Evolutionary conservation across 768 basidiomycete species (phyloP).

Genomic region (Russula brevipes): DNA sequence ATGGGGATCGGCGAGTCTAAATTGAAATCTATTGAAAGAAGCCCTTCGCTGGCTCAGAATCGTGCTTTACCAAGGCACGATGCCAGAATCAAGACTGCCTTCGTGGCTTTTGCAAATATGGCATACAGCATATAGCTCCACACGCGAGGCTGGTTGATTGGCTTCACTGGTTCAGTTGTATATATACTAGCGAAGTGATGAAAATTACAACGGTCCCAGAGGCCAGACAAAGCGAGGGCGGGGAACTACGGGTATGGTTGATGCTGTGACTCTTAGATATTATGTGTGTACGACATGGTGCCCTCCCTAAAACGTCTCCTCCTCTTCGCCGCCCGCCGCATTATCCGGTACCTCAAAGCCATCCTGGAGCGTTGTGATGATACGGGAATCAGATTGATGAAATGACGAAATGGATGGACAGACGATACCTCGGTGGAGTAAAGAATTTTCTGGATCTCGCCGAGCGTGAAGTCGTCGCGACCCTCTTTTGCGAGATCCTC

Average conservation of each 20-base stretch:
- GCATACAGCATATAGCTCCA: not conserved
- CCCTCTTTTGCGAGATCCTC: slow-evolving; percentile 56
- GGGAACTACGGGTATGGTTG: slow-evolving; percentile 19
- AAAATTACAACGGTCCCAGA: slow-evolving; percentile 16
- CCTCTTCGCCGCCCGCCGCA: slow-evolving; percentile 56
- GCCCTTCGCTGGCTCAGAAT: no score
- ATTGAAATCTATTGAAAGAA: no score
- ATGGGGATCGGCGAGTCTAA: no score
- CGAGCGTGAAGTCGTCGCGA: slow-evolving; percentile 56
- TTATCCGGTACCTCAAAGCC: slow-evolving; percentile 88
- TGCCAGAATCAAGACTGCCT: no score
- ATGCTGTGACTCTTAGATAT: slow-evolving; percentile 16
- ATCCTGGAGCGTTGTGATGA: slow-evolving; percentile 47
- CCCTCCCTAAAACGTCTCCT: slow-evolving; percentile 61
- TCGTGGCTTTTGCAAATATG: no score
- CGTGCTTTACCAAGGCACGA: no score
- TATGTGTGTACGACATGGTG: slow-evolving; percentile 4
- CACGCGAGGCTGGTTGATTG: not conserved
- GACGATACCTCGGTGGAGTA: slow-evolving; percentile 83
- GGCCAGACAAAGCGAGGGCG: slow-evolving; percentile 18
- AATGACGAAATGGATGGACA: not conserved
- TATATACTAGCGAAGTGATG: slow-evolving; percentile 13
- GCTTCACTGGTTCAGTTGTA: not conserved
- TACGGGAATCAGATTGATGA: slow-evolving; percentile 13
- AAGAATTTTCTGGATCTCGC: slow-evolving; percentile 84